phyloP scores from a whole-genome alignment of 208 protist species.

The Leishmania aethiopica region DNA sequence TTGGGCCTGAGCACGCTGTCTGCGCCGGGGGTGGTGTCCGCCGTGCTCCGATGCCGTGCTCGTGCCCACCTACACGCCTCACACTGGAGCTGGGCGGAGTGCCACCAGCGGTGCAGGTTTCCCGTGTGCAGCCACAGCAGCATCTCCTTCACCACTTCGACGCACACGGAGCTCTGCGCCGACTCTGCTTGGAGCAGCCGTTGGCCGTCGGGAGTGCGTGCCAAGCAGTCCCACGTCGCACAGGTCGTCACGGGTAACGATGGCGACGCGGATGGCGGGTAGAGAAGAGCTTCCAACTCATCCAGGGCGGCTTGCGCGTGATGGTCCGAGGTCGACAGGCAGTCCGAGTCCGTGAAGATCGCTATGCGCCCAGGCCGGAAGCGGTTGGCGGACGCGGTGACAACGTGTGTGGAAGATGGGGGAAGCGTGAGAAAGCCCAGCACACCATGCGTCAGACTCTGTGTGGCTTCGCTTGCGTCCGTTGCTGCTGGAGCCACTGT shows the following conservation, averaged over 20 bases:
- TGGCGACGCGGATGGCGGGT: background rate
- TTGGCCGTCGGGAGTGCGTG: constrained; percentile 1
- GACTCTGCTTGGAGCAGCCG: constrained; percentile 22
- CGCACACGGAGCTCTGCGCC: constrained; percentile 22
- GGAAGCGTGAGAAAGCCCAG: constrained; percentile 21
- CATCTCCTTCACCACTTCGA: constrained; percentile 51
- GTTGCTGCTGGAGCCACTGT: background rate
- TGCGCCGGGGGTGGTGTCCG: background rate
- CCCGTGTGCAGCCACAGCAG: constrained; percentile 22
- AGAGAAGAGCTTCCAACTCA: constrained; percentile 10
- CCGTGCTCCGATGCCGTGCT: background rate
- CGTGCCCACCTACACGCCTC: constrained; percentile 6
- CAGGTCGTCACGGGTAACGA: background rate
- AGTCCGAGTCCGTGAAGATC: constrained; percentile 63
- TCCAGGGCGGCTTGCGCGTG: constrained; percentile 18
- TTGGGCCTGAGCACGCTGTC: background rate
- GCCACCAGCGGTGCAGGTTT: constrained; percentile 1
- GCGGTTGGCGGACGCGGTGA: background rate
- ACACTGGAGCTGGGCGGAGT: constrained; percentile 14
- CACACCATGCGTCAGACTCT: constrained; percentile 14
- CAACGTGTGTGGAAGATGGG: background rate
- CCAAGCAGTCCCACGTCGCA: constrained; percentile 1
- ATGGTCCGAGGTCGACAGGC: constrained; percentile 34
- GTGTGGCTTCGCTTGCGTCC: background rate
- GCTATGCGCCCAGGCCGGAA: constrained; percentile 25